Evolutionary conservation across 208 protist species (phyloP).

Genomic region (Wallacemonas sp.): DNA sequence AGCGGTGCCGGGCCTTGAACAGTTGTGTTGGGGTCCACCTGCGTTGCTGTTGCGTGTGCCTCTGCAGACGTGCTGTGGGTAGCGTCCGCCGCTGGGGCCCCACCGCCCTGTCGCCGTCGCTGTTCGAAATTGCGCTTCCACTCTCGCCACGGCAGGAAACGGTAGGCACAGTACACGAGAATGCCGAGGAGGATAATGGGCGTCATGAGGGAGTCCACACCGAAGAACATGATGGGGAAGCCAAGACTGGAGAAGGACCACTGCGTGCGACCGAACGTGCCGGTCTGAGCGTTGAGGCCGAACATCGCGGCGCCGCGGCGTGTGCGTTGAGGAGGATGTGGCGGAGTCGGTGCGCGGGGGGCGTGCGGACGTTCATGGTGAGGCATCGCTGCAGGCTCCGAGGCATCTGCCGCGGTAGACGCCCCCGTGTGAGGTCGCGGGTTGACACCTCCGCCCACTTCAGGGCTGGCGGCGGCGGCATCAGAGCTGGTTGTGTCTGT

Average conservation of each 20-base stretch:
- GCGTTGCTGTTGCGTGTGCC: background rate
- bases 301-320: background rate
- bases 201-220: constrained; percentile 26
- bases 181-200: constrained; percentile 29
- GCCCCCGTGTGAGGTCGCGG: too few species aligned
- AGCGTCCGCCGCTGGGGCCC: background rate
- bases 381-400: too few species aligned
- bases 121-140: background rate
- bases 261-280: background rate
- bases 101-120: background rate
- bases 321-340: constrained; percentile 19
- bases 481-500: background rate
- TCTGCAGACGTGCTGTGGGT: background rate
- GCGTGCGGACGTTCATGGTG: constrained; percentile 43
- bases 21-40: background rate
- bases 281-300: background rate
- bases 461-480: background rate
- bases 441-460: too few species aligned
- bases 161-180: constrained; percentile 42
- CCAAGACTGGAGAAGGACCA: constrained; percentile 12
- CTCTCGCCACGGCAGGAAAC: constrained; percentile 53
- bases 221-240: constrained; percentile 47
- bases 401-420: too few species aligned
- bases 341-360: constrained; percentile 44
- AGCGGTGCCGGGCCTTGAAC: background rate